phyloP scores from a whole-genome alignment of 1,284 basidiomycete species.

The Rugosomyces carneus region DNA sequence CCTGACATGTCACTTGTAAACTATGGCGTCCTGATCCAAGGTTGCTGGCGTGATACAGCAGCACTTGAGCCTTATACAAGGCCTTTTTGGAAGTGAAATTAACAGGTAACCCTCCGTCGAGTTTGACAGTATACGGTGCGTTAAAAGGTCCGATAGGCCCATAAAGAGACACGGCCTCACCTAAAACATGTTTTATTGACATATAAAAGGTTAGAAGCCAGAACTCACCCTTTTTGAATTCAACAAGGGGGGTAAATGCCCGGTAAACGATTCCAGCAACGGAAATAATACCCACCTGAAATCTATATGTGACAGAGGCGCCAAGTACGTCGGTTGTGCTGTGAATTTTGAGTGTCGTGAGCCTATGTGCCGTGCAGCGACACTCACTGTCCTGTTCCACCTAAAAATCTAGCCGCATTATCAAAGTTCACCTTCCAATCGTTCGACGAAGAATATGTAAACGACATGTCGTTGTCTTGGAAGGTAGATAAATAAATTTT shows the following conservation, averaged over 20 bases:
- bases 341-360: not conserved
- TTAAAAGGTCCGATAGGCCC: slow-evolving; percentile 33
- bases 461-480: slow-evolving; percentile 20
- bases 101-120: slow-evolving; percentile 24
- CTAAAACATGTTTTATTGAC: slow-evolving; percentile 12
- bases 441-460: slow-evolving; percentile 17
- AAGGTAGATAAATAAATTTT: slow-evolving; percentile 17
- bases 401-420: slow-evolving; percentile 18
- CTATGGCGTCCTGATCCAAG: slow-evolving; percentile 27
- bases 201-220: not conserved
- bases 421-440: slow-evolving; percentile 18
- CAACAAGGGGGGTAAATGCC: not conserved
- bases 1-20: slow-evolving; percentile 23
- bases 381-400: slow-evolving; percentile 22
- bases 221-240: slow-evolving; percentile 4
- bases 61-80: slow-evolving; percentile 27
- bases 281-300: slow-evolving; percentile 7
- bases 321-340: slow-evolving; percentile 17
- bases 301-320: slow-evolving; percentile 16
- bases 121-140: slow-evolving; percentile 29
- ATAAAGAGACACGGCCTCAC: slow-evolving; percentile 32
- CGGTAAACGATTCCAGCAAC: not conserved
- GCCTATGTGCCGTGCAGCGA: not conserved
- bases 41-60: slow-evolving; percentile 32
- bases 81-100: slow-evolving; percentile 27